Percentiles rank a stretch among this genome's conserved stretches.
Conservation (phyloP, 2,329 filamentous ascomycete species). For the Shiraia bambusicola region DNA sequence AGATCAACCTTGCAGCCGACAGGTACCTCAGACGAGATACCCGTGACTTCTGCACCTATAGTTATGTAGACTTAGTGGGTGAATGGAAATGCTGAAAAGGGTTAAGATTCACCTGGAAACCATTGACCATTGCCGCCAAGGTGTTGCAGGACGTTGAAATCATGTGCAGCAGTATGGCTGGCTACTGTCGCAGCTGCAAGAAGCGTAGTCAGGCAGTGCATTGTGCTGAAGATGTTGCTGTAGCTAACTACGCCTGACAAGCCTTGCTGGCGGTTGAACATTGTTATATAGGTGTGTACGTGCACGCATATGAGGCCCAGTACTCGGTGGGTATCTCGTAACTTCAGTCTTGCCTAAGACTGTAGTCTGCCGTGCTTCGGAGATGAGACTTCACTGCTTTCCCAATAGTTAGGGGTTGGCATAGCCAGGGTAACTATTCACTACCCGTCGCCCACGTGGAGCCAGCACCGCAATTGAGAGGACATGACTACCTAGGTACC, state of each 20-base stretch:
- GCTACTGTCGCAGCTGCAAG: slow-evolving; percentile 17
- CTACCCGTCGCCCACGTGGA: slow-evolving; percentile 18
- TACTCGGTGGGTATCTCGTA: background rate
- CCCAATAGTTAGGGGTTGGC: slow-evolving; percentile 9
- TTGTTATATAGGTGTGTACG: background rate
- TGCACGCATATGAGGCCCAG: slow-evolving; percentile 1
- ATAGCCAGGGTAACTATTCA: slow-evolving; percentile 11
- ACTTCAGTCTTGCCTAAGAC: slow-evolving; percentile 18
- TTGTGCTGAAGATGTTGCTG: slow-evolving; percentile 1
- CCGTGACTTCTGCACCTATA: slow-evolving; percentile 58
- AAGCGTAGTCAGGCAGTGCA: slow-evolving; percentile 21
- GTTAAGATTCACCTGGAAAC: slow-evolving; percentile 28
- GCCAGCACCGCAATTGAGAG: slow-evolving; percentile 10
- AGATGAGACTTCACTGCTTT: slow-evolving; percentile 2
- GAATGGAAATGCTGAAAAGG: background rate
- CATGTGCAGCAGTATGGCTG: slow-evolving; percentile 15
- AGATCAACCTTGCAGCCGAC: slow-evolving; percentile 61
- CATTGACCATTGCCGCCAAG: slow-evolving; percentile 46
- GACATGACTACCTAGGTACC: background rate
- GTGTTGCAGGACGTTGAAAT: slow-evolving; percentile 39
- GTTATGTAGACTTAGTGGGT: slow-evolving; percentile 1
- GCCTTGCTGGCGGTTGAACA: background rate
- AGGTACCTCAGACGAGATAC: slow-evolving; percentile 57
- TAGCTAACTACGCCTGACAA: background rate
- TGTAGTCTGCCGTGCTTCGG: slow-evolving; percentile 25